Evolutionary conservation across 73 alveolate species (phyloP), one percentile per base, ranked within the genome.

Genomic region (Paramecium primaurelia): DNA sequence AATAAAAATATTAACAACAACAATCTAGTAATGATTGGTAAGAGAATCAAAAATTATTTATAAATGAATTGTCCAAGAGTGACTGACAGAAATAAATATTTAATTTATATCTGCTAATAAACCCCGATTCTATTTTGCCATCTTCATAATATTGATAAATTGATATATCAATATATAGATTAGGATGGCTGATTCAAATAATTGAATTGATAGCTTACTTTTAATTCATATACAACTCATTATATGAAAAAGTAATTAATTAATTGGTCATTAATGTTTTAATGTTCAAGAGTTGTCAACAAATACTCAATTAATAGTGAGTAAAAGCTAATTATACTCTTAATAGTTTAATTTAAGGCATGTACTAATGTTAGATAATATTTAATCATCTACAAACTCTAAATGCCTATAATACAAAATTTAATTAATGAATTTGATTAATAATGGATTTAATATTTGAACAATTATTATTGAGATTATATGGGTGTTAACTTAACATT

Each of bases 41-140:
- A 2, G 1, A 40, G 49, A 49, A 54, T 16, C 32, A 16, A 9
- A 47, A 9, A 3, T 9, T 9, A n/a, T 54, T 54, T 54, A 32
- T 14, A 64, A 40, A 25, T 64, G 47, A 64, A 28, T 64, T 22
- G 8, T 64, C 22, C 84, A 64, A 64, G 84, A 64, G 84, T 64
- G 84, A 64, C 84, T 64, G 84, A 34, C 84, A 64, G 84, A 64
- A 28, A 34, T 64, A 64, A 34, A 64, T 64, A 64, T 64, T 64
- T 16, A 54, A 54, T 54, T 54, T 54, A 54, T 54, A 54, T 54
- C 84, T 64, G 84, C 84, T 64, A 64, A 64, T 64, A 64, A 64
- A 64, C 84, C 84, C 84, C 84, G 84, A 64, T 64, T 64, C 30
- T 28, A 34, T 32, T 64, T 64, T 25, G 47, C 84, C 84, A 28